Percentiles rank a stretch among this genome's conserved stretches.
phyloP scores from a whole-genome alignment of 1,139 yeast genomes.

The Diutina rugosa region DNA sequence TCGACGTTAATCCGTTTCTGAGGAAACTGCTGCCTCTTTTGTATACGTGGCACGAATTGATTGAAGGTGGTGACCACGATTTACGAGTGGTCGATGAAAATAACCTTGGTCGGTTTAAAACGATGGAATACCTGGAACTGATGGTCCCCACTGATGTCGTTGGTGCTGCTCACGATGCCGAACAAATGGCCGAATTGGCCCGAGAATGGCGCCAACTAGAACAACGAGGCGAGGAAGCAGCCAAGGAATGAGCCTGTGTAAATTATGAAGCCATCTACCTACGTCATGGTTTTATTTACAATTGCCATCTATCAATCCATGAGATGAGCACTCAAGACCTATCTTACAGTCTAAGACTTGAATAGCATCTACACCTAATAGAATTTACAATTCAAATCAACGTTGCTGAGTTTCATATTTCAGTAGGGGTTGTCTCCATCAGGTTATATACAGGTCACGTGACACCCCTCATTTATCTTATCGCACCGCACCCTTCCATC shows the following conservation, averaged over 20 bases:
- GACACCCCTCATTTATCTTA: too few relatives aligned
- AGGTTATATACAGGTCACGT: too few relatives aligned
- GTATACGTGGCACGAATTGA: slow-evolving; percentile 76
- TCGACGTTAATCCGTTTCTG: slow-evolving; percentile 81
- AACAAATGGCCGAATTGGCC: slow-evolving; percentile 52
- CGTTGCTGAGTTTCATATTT: too few relatives aligned
- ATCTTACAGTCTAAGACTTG: too few relatives aligned
- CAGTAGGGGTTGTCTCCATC: too few relatives aligned
- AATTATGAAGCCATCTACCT: too few relatives aligned
- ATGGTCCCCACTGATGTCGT: slow-evolving; percentile 87
- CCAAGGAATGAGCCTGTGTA: background rate
- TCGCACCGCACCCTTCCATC: too few relatives aligned
- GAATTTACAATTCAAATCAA: too few relatives aligned
- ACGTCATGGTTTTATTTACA: too few relatives aligned
- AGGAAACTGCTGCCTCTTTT: slow-evolving; percentile 64
- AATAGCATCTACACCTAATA: too few relatives aligned
- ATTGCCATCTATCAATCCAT: too few relatives aligned
- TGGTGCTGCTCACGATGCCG: slow-evolving; percentile 62
- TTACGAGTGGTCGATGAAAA: slow-evolving; percentile 59
- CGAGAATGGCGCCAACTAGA: slow-evolving; percentile 31
- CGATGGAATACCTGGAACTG: slow-evolving; percentile 77
- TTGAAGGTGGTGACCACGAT: slow-evolving; percentile 11
- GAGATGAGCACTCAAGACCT: too few relatives aligned
- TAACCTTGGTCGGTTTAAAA: slow-evolving; percentile 60
- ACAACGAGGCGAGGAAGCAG: background rate